A percentile compares a stretch with the other conserved stretches of the same genome.
Evolutionary conservation across 176 grass and related monocot genomes (phyloP).

Genomic region (Rhynchospora pubera): DNA sequence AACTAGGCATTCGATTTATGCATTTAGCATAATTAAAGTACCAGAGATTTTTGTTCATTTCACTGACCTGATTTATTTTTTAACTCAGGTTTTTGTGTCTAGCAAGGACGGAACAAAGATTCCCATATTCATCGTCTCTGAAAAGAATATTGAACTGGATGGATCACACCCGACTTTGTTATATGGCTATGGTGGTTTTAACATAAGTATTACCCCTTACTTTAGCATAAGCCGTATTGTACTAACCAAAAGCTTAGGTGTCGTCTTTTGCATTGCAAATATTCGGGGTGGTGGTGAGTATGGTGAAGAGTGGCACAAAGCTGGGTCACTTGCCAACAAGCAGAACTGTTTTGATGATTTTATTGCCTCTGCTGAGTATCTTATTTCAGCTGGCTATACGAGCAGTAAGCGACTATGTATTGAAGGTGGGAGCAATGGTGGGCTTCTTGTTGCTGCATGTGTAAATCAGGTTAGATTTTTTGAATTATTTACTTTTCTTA

Average conservation of each 20-base stretch:
- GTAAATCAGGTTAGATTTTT: constrained; percentile 60
- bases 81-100: constrained; percentile 62
- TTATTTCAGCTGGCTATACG: constrained; percentile 68
- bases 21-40: neutral
- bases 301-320: constrained; percentile 99
- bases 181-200: constrained; percentile 96
- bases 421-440: constrained; percentile 94
- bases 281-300: constrained; percentile 95
- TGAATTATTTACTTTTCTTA: constrained; percentile 1
- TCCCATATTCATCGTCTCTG: constrained; percentile 85
- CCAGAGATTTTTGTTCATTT: constrained; percentile 3
- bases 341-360: constrained; percentile 99
- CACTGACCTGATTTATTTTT: neutral
- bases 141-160: constrained; percentile 67
- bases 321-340: constrained; percentile 72
- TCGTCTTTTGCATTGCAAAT: constrained; percentile 71
- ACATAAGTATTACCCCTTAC: constrained; percentile 66
- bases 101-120: constrained; percentile 80
- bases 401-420: constrained; percentile 60
- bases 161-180: constrained; percentile 70
- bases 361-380: constrained; percentile 60
- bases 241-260: constrained; percentile 61
- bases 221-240: constrained; percentile 70
- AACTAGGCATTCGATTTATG: constrained; percentile 8
- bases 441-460: constrained; percentile 89